A percentile compares a stretch with the other conserved stretches of the same genome.
Conservation (phyloP, 805 yeast genomes). For the Geotrichum ghanense region DNA sequence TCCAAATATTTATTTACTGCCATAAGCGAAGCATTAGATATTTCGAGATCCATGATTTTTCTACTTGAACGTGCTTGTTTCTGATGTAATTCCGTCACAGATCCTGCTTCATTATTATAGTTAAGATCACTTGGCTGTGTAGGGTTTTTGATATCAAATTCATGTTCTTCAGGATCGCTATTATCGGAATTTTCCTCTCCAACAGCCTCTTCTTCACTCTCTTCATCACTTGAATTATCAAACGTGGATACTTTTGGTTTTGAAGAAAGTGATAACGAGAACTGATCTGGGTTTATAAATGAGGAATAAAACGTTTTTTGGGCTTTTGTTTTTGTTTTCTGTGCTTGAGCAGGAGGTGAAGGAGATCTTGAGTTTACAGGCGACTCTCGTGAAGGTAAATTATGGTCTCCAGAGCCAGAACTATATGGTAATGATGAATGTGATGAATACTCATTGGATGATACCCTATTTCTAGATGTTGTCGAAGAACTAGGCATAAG, state of each 20-base stretch:
- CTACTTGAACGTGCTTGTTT: slow-evolving; percentile 12
- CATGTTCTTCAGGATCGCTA: neutral
- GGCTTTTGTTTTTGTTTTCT: neutral
- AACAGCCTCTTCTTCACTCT: neutral
- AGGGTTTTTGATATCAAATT: neutral
- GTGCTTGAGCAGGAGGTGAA: neutral
- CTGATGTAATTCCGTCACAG: neutral
- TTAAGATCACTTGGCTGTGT: neutral
- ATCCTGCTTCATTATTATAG: neutral
- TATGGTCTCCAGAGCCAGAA: neutral
- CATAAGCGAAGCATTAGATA: slow-evolving; percentile 20
- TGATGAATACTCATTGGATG: neutral
- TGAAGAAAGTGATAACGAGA: neutral
- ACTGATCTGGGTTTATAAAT: neutral
- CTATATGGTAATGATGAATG: neutral
- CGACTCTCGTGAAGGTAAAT: no score
- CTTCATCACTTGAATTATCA: neutral
- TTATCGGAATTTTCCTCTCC: neutral
- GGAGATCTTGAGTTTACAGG: neutral
- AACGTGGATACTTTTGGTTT: neutral
- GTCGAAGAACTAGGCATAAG: neutral
- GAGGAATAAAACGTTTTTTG: neutral
- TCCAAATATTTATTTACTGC: slow-evolving; percentile 20
- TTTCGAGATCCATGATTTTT: slow-evolving; percentile 21
- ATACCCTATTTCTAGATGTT: neutral